A percentile compares a stretch with the other conserved stretches of the same genome.
phyloP scores from a whole-genome alignment of 192 early-diverging fungal genomes.

The Backusella mclennaniae region DNA sequence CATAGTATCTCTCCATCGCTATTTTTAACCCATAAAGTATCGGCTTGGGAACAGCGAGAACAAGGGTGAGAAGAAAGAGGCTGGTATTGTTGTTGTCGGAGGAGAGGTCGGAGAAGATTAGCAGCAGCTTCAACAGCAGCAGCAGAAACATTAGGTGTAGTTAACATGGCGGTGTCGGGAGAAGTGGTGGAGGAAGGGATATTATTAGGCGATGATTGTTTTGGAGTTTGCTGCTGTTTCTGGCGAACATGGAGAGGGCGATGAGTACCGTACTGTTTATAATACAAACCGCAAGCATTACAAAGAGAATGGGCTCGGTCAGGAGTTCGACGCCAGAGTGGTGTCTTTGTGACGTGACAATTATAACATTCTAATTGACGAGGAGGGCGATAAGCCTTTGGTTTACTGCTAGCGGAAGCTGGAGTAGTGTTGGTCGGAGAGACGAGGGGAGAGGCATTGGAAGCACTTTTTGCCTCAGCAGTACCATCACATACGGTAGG shows the following conservation, averaged over 20 bases:
- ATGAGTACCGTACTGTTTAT: slow-evolving; percentile 85
- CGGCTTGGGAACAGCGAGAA: slow-evolving; percentile 67
- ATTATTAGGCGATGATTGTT: background rate
- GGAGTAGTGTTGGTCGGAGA: background rate
- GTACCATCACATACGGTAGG: background rate
- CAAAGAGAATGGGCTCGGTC: slow-evolving; percentile 81
- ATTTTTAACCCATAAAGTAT: slow-evolving; percentile 77
- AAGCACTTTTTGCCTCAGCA: slow-evolving; percentile 23
- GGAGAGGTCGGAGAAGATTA: slow-evolving; percentile 13
- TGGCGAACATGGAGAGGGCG: slow-evolving; percentile 60
- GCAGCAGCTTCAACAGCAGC: slow-evolving; percentile 13
- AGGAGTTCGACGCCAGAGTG: slow-evolving; percentile 86
- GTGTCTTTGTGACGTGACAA: slow-evolving; percentile 82
- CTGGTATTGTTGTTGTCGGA: background rate
- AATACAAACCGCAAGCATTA: slow-evolving; percentile 96
- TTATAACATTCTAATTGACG: slow-evolving; percentile 57
- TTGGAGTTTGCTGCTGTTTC: slow-evolving; percentile 16
- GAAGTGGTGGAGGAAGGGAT: slow-evolving; percentile 6
- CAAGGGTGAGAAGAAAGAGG: slow-evolving; percentile 36
- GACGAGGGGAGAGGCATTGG: background rate
- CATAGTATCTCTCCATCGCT: slow-evolving; percentile 71
- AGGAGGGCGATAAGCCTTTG: slow-evolving; percentile 33
- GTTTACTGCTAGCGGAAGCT: background rate
- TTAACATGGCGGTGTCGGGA: slow-evolving; percentile 4
- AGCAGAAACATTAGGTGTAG: slow-evolving; percentile 13